Percentiles rank a stretch among this genome's conserved stretches.
These are phyloP conservation scores for Thielaviopsis euricoi DNA, from an alignment of 2,329 filamentous ascomycete genomes.

Conservation along the genomic window DNA sequence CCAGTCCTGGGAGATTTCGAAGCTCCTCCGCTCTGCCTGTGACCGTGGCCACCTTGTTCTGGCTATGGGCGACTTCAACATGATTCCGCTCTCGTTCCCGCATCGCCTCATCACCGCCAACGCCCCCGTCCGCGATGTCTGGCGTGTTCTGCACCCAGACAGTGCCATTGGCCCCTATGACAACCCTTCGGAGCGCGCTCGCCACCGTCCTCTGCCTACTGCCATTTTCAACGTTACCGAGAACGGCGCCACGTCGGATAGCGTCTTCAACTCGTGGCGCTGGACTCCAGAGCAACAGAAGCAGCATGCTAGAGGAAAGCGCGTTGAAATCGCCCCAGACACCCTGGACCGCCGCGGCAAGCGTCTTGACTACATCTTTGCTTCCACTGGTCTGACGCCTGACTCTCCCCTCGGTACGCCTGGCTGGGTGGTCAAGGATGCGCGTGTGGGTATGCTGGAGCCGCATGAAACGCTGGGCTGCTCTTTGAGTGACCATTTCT, in stretches of 20 bases:
- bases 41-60: slow-evolving; percentile 71
- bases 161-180: slow-evolving; percentile 62
- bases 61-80: slow-evolving; percentile 89
- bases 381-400: slow-evolving; percentile 33
- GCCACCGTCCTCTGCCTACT: slow-evolving; percentile 52
- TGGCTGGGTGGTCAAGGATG: slow-evolving; percentile 53
- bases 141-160: slow-evolving; percentile 69
- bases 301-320: slow-evolving; percentile 38
- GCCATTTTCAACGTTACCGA: slow-evolving; percentile 61
- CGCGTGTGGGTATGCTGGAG: slow-evolving; percentile 62
- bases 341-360: slow-evolving; percentile 61
- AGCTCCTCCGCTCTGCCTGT: slow-evolving; percentile 66
- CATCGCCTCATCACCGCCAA: slow-evolving; percentile 70
- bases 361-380: slow-evolving; percentile 88
- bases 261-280: slow-evolving; percentile 79
- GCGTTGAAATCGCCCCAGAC: slow-evolving; percentile 40
- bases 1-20: slow-evolving; percentile 89
- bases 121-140: slow-evolving; percentile 64
- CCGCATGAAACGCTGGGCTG: slow-evolving; percentile 68
- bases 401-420: slow-evolving; percentile 18
- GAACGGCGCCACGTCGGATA: slow-evolving; percentile 81
- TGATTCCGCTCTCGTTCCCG: slow-evolving; percentile 72
- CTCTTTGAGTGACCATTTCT: slow-evolving; percentile 89
- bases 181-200: slow-evolving; percentile 48
- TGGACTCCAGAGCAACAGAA: slow-evolving; percentile 62